These are phyloP conservation scores for Penicillium sp. DNA, from an alignment of 2,329 filamentous ascomycete species.

Conservation along the genomic window DNA sequence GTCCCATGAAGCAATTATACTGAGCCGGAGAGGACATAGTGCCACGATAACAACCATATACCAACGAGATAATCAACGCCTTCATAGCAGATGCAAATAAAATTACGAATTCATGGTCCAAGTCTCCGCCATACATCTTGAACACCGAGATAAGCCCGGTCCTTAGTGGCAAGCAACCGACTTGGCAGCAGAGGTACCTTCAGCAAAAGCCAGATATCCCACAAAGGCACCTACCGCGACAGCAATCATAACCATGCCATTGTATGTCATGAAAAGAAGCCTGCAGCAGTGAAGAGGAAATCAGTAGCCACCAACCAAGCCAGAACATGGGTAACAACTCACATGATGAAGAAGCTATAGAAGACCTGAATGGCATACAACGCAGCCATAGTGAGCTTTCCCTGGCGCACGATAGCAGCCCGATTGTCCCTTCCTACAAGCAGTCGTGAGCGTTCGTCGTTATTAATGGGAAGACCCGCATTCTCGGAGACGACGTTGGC, in stretches of 20 bases:
- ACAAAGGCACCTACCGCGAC: slow-evolving; percentile 86
- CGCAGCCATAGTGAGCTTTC: slow-evolving; percentile 74
- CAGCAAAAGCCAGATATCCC: slow-evolving; percentile 81
- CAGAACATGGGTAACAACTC: slow-evolving; percentile 47
- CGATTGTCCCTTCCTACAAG: slow-evolving; percentile 70
- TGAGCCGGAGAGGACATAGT: not conserved
- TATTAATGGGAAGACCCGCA: slow-evolving; percentile 17
- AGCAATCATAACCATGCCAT: slow-evolving; percentile 94
- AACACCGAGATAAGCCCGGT: not conserved
- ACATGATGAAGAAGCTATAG: slow-evolving; percentile 99
- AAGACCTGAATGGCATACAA: slow-evolving; percentile 94
- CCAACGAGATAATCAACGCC: not conserved
- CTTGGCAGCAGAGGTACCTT: slow-evolving; percentile 69
- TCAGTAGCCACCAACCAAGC: not conserved
- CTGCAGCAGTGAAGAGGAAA: slow-evolving; percentile 48
- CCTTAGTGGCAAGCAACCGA: slow-evolving; percentile 86
- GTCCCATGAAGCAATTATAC: slow-evolving; percentile 40
- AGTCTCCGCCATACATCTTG: not conserved
- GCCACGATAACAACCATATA: not conserved
- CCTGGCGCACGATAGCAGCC: slow-evolving; percentile 61
- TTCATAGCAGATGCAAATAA: not conserved
- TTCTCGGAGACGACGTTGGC: slow-evolving; percentile 23
- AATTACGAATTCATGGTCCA: not conserved
- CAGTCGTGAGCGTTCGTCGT: slow-evolving; percentile 66
- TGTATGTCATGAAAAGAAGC: slow-evolving; percentile 99